A percentile compares a stretch with the other conserved stretches of the same genome.
These are phyloP conservation scores for Podosphaera aphanis DNA, from an alignment of 2,329 filamentous ascomycete genomes.

Conservation along the genomic window DNA sequence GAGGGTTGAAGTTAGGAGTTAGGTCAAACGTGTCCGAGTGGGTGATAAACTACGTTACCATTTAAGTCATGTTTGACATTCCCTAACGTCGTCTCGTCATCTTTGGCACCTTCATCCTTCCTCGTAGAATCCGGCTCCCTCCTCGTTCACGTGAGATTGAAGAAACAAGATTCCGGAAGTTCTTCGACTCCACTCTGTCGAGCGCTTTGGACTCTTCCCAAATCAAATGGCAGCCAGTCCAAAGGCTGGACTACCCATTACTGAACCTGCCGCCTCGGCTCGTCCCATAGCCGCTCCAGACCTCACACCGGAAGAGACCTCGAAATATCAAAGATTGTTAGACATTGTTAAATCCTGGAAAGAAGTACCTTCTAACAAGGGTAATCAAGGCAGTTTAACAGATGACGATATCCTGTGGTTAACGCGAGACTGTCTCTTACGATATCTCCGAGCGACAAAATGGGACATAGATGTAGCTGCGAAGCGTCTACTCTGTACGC, in stretches of 20 bases:
- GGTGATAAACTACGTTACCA: too few species aligned
- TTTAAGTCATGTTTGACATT: too few species aligned
- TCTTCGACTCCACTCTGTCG: too few species aligned
- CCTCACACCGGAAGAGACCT: slow-evolving; percentile 53
- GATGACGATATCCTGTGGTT: slow-evolving; percentile 75
- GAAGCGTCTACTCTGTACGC: slow-evolving; percentile 55
- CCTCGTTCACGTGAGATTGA: too few species aligned
- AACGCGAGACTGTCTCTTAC: slow-evolving; percentile 72
- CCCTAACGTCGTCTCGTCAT: too few species aligned
- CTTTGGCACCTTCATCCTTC: too few species aligned
- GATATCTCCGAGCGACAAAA: slow-evolving; percentile 83
- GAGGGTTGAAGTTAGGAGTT: too few species aligned
- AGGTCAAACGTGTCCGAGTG: too few species aligned
- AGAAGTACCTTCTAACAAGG: slow-evolving; percentile 38
- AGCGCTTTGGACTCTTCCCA: too few species aligned
- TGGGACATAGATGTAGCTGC: slow-evolving; percentile 59
- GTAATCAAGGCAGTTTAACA: slow-evolving; percentile 37
- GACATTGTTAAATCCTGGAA: slow-evolving; percentile 47
- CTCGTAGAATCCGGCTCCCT: too few species aligned
- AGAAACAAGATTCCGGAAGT: too few species aligned
- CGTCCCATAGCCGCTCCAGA: slow-evolving; percentile 25
- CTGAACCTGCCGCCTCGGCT: slow-evolving; percentile 9
- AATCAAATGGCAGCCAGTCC: too few species aligned
- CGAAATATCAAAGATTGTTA: slow-evolving; percentile 63
- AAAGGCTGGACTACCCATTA: slow-evolving; percentile 6